Percentiles rank a stretch among this genome's conserved stretches.
Conservation (phyloP, 2,329 filamentous ascomycete genomes). For the Neonectria hederae region DNA sequence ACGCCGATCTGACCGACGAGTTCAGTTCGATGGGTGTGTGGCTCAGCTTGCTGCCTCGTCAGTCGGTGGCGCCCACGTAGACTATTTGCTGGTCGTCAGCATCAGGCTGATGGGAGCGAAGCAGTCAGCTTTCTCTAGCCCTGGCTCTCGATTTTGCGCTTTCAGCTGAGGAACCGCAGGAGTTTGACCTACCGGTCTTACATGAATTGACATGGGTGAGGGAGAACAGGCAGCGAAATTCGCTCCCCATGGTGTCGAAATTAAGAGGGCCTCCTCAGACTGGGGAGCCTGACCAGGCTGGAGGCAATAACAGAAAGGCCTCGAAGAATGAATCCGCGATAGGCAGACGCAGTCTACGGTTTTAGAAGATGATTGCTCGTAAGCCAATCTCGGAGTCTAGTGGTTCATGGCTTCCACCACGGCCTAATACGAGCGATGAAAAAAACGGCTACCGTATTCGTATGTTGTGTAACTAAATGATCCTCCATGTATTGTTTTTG, state of each 20-base stretch:
- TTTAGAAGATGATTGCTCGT: background rate
- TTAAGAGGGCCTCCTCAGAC: background rate
- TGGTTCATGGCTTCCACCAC: background rate
- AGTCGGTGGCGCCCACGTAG: constrained; percentile 38
- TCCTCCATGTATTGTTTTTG: background rate
- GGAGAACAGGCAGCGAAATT: background rate
- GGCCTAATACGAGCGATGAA: background rate
- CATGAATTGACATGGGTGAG: background rate
- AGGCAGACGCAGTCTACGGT: background rate
- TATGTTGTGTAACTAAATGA: background rate
- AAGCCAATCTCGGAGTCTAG: background rate
- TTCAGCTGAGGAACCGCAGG: background rate
- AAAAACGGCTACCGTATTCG: background rate
- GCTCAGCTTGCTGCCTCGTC: constrained; percentile 39
- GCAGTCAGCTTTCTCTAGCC: constrained; percentile 7
- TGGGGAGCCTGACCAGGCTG: background rate
- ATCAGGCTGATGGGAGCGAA: constrained; percentile 15
- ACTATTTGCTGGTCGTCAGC: constrained; percentile 9
- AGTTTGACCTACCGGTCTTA: background rate
- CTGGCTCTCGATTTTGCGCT: constrained; percentile 4
- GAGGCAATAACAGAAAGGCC: background rate
- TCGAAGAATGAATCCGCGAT: background rate
- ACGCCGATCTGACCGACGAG: background rate
- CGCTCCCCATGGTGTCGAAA: background rate
- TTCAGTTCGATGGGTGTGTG: constrained; percentile 22